Percentiles rank a stretch among this genome's conserved stretches.
These are phyloP conservation scores for Nematocida minor DNA, from an alignment of 371 early-diverging fungal genomes.

Conservation along the genomic window DNA sequence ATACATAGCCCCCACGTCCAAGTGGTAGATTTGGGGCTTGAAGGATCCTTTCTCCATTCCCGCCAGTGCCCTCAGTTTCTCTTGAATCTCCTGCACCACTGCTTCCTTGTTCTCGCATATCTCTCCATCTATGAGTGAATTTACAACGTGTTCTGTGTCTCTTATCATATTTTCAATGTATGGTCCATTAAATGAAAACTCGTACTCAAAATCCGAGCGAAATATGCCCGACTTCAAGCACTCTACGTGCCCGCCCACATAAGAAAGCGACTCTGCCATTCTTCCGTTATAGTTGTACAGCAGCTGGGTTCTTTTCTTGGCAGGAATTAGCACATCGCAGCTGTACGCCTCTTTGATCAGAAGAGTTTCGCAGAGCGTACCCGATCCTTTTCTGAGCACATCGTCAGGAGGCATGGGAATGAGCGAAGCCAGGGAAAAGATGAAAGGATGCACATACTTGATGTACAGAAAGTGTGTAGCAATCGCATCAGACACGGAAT, in stretches of 20 bases:
- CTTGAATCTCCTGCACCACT: constrained; percentile 32
- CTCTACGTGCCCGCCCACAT: constrained; percentile 97
- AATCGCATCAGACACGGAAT: constrained; percentile 98
- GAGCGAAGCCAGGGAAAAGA: constrained; percentile 94
- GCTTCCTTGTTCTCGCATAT: constrained; percentile 20
- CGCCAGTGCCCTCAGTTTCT: constrained; percentile 64
- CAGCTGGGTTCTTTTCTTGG: constrained; percentile 79
- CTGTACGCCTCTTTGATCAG: constrained; percentile 86
- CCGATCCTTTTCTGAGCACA: constrained; percentile 87
- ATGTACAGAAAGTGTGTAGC: constrained; percentile 96
- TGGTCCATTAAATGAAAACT: constrained; percentile 73
- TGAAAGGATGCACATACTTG: constrained; percentile 97
- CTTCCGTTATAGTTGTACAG: constrained; percentile 77
- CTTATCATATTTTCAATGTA: constrained; percentile 72
- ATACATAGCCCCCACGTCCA: constrained; percentile 99
- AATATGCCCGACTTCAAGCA: constrained; percentile 94
- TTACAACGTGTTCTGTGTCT: constrained; percentile 70
- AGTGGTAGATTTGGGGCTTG: constrained; percentile 85
- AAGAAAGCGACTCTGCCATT: constrained; percentile 83
- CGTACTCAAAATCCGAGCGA: constrained; percentile 82
- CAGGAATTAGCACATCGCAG: constrained; percentile 73
- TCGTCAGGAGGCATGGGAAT: constrained; percentile 92
- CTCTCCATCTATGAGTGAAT: constrained; percentile 22
- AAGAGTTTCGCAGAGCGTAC: constrained; percentile 90
- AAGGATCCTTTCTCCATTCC: constrained; percentile 71